Evolutionary conservation across 257 asterid species (phyloP).

Genomic region (Salvia rosmarinus): DNA sequence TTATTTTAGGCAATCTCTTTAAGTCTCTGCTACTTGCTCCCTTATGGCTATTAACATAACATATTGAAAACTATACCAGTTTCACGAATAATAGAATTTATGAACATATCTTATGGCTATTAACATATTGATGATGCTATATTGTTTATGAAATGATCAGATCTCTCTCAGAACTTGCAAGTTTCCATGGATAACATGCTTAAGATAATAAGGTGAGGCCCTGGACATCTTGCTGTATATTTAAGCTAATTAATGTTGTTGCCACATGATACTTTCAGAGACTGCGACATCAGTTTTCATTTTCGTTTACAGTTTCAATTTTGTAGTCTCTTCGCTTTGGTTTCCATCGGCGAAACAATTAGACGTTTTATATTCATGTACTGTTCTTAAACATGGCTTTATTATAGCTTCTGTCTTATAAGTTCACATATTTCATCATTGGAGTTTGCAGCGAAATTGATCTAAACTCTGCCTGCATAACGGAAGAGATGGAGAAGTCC

Average conservation of each 20-base stretch:
- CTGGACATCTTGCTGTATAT: conserved; percentile 33
- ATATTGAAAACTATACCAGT: conserved; percentile 8
- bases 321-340: neutral
- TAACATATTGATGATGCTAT: conserved; percentile 9
- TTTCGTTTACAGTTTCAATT: conserved; percentile 7
- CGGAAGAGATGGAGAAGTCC: conserved; percentile 67
- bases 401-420: conserved; percentile 7
- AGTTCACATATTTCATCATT: conserved; percentile 27
- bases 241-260: conserved; percentile 21
- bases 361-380: neutral
- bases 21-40: neutral
- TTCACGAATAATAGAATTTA: conserved; percentile 18
- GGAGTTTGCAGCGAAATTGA: conserved; percentile 67
- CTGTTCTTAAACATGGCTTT: neutral
- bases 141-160: conserved; percentile 44
- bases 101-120: too few species aligned
- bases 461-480: conserved; percentile 63
- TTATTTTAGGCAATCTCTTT: neutral
- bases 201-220: conserved; percentile 73
- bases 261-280: conserved; percentile 24
- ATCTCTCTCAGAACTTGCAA: conserved; percentile 78
- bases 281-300: neutral
- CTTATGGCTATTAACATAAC: conserved; percentile 4
- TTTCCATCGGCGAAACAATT: neutral
- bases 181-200: conserved; percentile 76